Base-by-base conservation (phyloP, 1,284 basidiomycete species). In the Ganoderma sp. region DNA sequence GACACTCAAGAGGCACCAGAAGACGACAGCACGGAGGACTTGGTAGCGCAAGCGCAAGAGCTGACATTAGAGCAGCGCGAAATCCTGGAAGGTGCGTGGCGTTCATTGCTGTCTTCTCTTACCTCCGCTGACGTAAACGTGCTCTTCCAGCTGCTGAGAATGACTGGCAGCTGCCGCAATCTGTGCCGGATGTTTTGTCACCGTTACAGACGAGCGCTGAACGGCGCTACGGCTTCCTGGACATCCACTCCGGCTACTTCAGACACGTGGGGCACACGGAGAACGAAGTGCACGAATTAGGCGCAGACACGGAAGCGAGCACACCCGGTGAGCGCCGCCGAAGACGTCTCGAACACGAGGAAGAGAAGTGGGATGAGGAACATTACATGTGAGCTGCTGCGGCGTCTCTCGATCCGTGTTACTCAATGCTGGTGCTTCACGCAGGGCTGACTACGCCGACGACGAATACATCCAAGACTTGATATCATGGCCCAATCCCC, bases 261-360 rank as follows among this genome's bases (percentile, higher is more conserved):
- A 81, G 79, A 64, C 89, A 93, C 77, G 88, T 88, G 19, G 78
- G 80, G n/a, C 86, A 91, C 72, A 86, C 85, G 10, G 90, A 90
- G 77, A 94, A 94, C 74, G 92, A 94, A 74, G 82, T 92, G 15
- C 92, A 93, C 73, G 92, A 93, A 73, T 83, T 94, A 14, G 92
- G 91, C 4, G 63, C 79, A n/a, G 84, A 90, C 68, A 88, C 84
- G 19, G 92, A 94, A 79, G 83, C 76, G 0, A 80, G 81, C 56
- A 68, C 78, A 2, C 76, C 71, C 2, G 73, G 74, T 3, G 85
- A 88, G 67, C 83, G 91, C 59, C 82, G 87, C 17, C 60, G 62
- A 32, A 75, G 79, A 67, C 84, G 91, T 60, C 71, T 87, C 10
- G 76, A 79, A 66, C 88, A 88, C 70, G 92, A 93, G 76, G 82